Conservation (phyloP, 2,329 filamentous ascomycete genomes). For the Ceratocystis smalleyi region DNA sequence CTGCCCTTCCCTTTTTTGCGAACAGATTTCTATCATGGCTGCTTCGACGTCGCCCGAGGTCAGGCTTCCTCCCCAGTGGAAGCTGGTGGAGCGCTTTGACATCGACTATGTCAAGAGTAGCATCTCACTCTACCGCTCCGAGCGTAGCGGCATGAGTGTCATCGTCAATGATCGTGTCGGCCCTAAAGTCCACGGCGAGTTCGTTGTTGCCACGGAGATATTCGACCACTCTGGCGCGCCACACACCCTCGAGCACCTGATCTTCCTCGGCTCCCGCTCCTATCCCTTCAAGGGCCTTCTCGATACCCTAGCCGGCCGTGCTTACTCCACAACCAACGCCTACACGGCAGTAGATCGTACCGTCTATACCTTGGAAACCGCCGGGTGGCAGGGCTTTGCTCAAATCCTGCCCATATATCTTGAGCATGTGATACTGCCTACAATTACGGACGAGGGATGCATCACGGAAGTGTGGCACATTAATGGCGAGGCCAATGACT, state of each 20-base stretch:
- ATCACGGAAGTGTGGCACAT: conserved; percentile 95
- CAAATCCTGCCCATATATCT: conserved; percentile 90
- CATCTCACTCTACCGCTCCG: conserved; percentile 91
- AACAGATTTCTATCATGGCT: conserved; percentile 10
- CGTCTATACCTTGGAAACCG: conserved; percentile 85
- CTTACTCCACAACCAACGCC: conserved; percentile 88
- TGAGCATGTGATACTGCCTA: conserved; percentile 83
- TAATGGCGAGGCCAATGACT: conserved; percentile 84
- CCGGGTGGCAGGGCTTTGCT: conserved; percentile 92
- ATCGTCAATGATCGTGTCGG: conserved; percentile 83
- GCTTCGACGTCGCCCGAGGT: conserved; percentile 5
- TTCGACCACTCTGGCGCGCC: conserved; percentile 92
- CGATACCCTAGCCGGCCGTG: conserved; percentile 82
- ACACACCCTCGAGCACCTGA: conserved; percentile 67
- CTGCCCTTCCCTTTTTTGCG: neutral
- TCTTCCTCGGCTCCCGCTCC: conserved; percentile 83
- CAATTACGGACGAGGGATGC: conserved; percentile 80
- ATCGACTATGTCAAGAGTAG: conserved; percentile 78
- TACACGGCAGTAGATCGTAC: conserved; percentile 97
- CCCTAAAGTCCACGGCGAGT: conserved; percentile 90
- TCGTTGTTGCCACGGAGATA: conserved; percentile 90
- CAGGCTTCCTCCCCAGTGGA: conserved; percentile 16
- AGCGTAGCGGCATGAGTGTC: conserved; percentile 85
- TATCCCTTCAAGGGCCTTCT: conserved; percentile 92
- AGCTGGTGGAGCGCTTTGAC: conserved; percentile 60